Evolutionary conservation across 129 eudicot species (phyloP).

Genomic region (Lactuca sativa): DNA sequence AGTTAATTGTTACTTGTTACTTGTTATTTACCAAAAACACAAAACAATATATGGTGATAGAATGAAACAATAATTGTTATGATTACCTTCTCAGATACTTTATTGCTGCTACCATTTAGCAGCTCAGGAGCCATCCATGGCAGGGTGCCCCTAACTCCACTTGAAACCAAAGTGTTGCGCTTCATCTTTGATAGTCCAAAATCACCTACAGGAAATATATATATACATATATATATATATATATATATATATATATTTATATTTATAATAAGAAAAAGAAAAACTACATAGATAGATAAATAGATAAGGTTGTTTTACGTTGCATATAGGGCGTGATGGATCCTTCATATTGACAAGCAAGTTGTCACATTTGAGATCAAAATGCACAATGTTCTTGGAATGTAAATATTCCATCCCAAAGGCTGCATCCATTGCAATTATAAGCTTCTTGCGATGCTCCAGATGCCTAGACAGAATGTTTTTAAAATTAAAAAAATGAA

Average conservation of each 20-base stretch:
- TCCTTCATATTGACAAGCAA: constrained; percentile 59
- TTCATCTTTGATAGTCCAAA: constrained; percentile 58
- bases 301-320: constrained; percentile 26
- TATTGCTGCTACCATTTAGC: constrained; percentile 54
- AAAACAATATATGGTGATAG: no score
- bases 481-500: no score
- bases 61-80: no score
- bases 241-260: no score
- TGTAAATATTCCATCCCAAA: constrained; percentile 69
- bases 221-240: no score
- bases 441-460: background rate
- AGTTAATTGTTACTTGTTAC: no score
- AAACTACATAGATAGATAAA: no score
- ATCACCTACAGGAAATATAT: constrained; percentile 43
- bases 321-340: constrained; percentile 66
- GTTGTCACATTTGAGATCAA: constrained; percentile 63
- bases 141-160: constrained; percentile 63
- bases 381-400: constrained; percentile 59
- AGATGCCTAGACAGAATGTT: no score
- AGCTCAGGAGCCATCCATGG: constrained; percentile 78
- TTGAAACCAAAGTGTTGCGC: constrained; percentile 53
- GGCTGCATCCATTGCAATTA: constrained; percentile 56
- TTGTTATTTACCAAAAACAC: no score
- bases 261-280: no score
- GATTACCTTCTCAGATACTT: background rate